A percentile compares a stretch with the other conserved stretches of the same genome.
Conservation (phyloP, 495 filamentous ascomycete species). For the Apiosordaria backusii region DNA sequence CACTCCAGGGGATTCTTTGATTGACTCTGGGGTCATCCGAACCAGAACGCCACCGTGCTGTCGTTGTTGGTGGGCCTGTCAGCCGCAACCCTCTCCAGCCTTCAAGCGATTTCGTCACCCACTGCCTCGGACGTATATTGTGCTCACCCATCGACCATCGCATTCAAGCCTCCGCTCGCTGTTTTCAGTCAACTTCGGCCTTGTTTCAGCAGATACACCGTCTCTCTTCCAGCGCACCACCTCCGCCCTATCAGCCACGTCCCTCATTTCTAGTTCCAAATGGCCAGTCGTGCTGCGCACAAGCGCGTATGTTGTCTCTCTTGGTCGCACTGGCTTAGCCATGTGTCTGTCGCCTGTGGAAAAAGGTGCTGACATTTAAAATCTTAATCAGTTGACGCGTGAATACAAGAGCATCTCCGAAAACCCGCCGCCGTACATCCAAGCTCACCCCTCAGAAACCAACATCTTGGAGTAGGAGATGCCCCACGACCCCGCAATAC, state of each 20-base stretch:
- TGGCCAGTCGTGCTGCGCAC: constrained; percentile 80
- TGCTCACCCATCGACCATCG: background rate
- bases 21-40: background rate
- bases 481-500: background rate
- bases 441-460: constrained; percentile 85
- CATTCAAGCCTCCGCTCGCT: background rate
- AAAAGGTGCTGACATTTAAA: background rate
- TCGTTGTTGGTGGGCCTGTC: background rate
- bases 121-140: background rate
- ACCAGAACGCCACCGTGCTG: too few species aligned
- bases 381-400: constrained; percentile 65
- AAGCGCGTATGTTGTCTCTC: constrained; percentile 62
- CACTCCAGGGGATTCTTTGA: background rate
- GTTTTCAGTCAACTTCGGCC: background rate
- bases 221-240: background rate
- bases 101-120: background rate
- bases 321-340: background rate
- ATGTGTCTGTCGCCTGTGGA: background rate
- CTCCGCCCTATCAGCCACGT: background rate
- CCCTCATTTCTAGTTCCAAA: constrained; percentile 31
- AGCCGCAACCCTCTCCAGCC: background rate
- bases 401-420: constrained; percentile 92
- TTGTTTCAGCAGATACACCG: background rate
- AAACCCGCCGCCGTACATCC: constrained; percentile 90
- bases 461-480: constrained; percentile 82